Base-by-base conservation (phyloP, 1,139 yeast species). In the Meyerozyma carpophila region DNA sequence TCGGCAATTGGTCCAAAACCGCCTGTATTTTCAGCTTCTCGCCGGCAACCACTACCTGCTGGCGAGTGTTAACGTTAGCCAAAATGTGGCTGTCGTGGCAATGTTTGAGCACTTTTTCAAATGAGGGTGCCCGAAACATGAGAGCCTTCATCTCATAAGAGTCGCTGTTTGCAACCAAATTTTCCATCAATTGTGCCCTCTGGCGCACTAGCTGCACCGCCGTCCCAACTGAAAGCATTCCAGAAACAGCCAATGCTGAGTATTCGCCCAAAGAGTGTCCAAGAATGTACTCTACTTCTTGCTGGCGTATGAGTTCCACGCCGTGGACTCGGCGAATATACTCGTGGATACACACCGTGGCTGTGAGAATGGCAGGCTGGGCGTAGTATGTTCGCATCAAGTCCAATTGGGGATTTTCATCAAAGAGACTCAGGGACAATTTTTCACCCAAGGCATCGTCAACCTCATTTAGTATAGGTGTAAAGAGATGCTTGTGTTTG, bases 251-350 rank as follows among this genome's bases (percentile, higher is more conserved):
- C 11, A 50, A 46, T 3, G 52, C 51, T 7, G 50, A 34, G 42
- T 50, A 50, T 40, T 51, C 54, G 18, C 54, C 54, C 9, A 51
- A 40, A 11, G 53, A 50, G 32, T 50, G 53, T 36, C 54, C 54
- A 29, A 50, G 21, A 29, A 43, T 43, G 37, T 37, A 42, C 8
- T 47, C 38, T 8, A 44, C 44, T 7, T 42, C 32, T 32, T 37
- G 29, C 26, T 40, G 39, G 2, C 36, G 11, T 13, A 42, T 46
- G 41, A 51, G 36, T 31, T 47, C 48, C 13, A 51, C 31, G 27
- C 49, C 51, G 32, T 44, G 39, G 4, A 36, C 28, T 5, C 37
- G 29, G 9, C 28, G n/a, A n/a, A 51, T 27, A 2, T 49, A 37
- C 26, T 46, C 41, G 16, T 34, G 18, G 9, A 45, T 20, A 25